Base-by-base conservation (phyloP, 2,329 filamentous ascomycete species). In the Cadophora malorum region DNA sequence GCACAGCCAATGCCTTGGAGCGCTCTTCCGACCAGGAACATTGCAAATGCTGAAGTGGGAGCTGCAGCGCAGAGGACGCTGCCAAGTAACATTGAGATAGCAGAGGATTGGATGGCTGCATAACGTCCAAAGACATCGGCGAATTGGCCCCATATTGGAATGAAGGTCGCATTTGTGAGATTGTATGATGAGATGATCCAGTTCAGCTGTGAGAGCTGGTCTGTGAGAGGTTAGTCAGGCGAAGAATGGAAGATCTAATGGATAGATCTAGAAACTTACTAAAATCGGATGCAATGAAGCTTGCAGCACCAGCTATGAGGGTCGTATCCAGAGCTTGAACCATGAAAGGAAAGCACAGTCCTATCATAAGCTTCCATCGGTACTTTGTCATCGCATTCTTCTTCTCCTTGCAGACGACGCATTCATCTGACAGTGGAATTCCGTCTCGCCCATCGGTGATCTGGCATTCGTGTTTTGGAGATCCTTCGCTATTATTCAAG, bases 181-280 rank as follows among this genome's bases (percentile, higher is more conserved):
- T 88, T 91, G 78, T 91, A 92, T 7, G 88, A 82, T 0, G 89
- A 89, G 21, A 91, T 85, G 74, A 92, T 90, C 88, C 88, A 91
- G 74, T 90, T 91, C 1, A 90, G 81, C 72, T 89, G 84, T 21
- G 84, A 82, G 4, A 87, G 75, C 74, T 87, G 76, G 68, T 82
- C 84, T 84, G 66, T 25, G n/a, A 23, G 0, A 14, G 5, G 31
- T 72, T 55, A 71, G 70, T 28, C 33, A 12, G 2, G 28, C 14
- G 8, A 35, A 6, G 21, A 28, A 28, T 28, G 28, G 5, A 28
- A 28, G 28, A 5, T 3, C 3, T 1, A 3, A 52, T 19, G 9
- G 10, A 0, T 9, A 31, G 10, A 14, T 5, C 21, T 25, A 19
- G 23, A n/a, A 10, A 74, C 81, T 66, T 77, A 88, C 86, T 77